Percentiles rank a stretch among this genome's conserved stretches.
Evolutionary conservation across 371 early-diverging fungal species (phyloP).

Genomic region (Actinomortierella ambigua): DNA sequence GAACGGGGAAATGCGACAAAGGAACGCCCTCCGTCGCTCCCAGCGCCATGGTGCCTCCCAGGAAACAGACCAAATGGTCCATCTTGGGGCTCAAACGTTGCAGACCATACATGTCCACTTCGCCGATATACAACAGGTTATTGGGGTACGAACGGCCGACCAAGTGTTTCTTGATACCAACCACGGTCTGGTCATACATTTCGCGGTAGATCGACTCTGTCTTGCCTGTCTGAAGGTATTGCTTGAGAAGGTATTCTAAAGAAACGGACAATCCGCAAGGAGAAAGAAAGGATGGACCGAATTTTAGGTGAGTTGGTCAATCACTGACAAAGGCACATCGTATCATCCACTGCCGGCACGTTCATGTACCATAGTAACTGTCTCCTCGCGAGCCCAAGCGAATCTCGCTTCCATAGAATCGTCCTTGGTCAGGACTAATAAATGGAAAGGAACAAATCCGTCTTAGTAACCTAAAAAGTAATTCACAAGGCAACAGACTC

Average conservation of each 20-base stretch:
- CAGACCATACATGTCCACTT: constrained; percentile 54
- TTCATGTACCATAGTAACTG: constrained; percentile 91
- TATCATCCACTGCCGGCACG: too few species aligned
- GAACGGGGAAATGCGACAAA: constrained; percentile 16
- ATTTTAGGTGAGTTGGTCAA: neutral
- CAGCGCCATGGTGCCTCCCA: constrained; percentile 84
- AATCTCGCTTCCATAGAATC: constrained; percentile 57
- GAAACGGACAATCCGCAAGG: neutral
- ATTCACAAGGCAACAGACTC: too few species aligned
- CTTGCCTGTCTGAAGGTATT: constrained; percentile 76
- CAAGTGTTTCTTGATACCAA: constrained; percentile 76
- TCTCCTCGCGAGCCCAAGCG: constrained; percentile 86
- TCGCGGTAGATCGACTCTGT: constrained; percentile 66
- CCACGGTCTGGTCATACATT: constrained; percentile 73
- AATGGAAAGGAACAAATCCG: too few species aligned
- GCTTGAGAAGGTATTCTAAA: constrained; percentile 89
- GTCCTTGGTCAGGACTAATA: constrained; percentile 48
- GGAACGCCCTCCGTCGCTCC: constrained; percentile 70
- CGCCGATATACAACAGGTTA: constrained; percentile 75
- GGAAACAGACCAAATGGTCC: constrained; percentile 95
- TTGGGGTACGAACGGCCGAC: constrained; percentile 64
- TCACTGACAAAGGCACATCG: too few species aligned
- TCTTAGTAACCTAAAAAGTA: too few species aligned
- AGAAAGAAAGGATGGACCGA: neutral
- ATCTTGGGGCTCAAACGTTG: constrained; percentile 66